Conservation (phyloP, 1,284 basidiomycete species). For the Papiliotrema flavescens region DNA sequence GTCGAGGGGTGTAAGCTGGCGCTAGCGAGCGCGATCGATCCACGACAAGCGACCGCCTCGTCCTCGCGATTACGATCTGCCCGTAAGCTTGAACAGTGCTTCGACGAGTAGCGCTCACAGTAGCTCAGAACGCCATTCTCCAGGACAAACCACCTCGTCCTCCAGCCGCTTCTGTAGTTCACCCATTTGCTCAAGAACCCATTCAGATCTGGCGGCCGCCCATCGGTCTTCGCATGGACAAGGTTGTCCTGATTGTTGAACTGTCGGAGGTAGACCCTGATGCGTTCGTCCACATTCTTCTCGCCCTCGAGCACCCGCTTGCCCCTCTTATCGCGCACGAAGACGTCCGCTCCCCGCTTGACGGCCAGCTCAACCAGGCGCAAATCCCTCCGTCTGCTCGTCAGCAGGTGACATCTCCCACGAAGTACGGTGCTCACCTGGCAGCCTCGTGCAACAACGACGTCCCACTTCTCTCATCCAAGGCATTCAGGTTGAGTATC, state of each 20-base stretch:
- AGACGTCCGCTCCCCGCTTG: conserved; percentile 83
- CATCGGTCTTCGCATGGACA: conserved; percentile 41
- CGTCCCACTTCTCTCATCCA: conserved; percentile 72
- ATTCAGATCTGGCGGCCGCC: conserved; percentile 61
- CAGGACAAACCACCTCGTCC: conserved; percentile 90
- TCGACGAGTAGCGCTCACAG: no score
- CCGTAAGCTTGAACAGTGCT: background rate
- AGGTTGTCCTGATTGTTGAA: conserved; percentile 70
- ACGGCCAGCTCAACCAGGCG: conserved; percentile 77
- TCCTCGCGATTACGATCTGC: conserved; percentile 80
- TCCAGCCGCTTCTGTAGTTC: conserved; percentile 64
- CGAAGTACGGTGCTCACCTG: conserved; percentile 30
- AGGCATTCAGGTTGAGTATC: conserved; percentile 46
- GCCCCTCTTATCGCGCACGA: conserved; percentile 75
- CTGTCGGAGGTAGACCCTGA: conserved; percentile 78
- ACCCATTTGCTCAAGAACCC: conserved; percentile 57
- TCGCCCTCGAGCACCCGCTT: conserved; percentile 69
- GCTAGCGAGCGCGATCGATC: conserved; percentile 82
- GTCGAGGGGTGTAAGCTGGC: conserved; percentile 60
- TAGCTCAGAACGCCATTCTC: conserved; percentile 80
- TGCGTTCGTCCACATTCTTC: conserved; percentile 62
- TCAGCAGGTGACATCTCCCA: background rate
- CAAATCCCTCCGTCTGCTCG: conserved; percentile 63
- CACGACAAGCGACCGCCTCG: conserved; percentile 78
- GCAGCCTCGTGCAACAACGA: conserved; percentile 87